Evolutionary conservation across 2,329 filamentous ascomycete species (phyloP).

Genomic region (Blastomyces gilchristii): DNA sequence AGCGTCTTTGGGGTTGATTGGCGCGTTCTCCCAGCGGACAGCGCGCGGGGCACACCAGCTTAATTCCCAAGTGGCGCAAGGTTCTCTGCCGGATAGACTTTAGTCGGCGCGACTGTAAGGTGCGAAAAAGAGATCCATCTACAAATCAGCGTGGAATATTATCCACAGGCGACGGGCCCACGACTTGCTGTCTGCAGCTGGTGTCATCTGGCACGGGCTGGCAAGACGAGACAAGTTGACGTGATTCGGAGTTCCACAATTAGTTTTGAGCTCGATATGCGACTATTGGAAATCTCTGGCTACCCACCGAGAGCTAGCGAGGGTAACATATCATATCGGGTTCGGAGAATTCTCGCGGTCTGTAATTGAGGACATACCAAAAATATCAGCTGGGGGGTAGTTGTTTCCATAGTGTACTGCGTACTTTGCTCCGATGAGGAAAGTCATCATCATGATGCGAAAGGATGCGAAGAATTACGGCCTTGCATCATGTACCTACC

Average conservation of each 20-base stretch:
- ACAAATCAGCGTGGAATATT: background rate
- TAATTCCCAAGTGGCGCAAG: background rate
- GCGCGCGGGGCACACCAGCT: background rate
- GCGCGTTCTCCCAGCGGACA: background rate
- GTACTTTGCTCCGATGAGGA: too few species aligned
- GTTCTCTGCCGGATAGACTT: too few species aligned
- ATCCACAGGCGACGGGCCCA: too few species aligned
- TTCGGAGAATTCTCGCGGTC: background rate
- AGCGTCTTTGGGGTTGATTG: background rate
- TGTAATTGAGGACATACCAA: background rate
- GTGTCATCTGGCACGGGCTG: background rate
- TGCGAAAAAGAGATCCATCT: background rate
- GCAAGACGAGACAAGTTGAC: background rate
- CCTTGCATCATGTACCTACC: background rate
- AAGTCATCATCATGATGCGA: background rate
- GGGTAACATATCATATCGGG: background rate
- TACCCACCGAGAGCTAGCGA: background rate
- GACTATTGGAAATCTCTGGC: background rate
- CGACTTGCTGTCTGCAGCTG: background rate
- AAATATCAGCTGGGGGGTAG: too few species aligned
- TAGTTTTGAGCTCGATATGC: background rate
- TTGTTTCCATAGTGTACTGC: too few species aligned
- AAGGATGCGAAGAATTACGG: background rate
- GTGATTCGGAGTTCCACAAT: background rate
- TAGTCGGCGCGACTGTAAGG: too few species aligned